phyloP scores from a whole-genome alignment of 1,284 basidiomycete genomes.

The Peniophora sp. region DNA sequence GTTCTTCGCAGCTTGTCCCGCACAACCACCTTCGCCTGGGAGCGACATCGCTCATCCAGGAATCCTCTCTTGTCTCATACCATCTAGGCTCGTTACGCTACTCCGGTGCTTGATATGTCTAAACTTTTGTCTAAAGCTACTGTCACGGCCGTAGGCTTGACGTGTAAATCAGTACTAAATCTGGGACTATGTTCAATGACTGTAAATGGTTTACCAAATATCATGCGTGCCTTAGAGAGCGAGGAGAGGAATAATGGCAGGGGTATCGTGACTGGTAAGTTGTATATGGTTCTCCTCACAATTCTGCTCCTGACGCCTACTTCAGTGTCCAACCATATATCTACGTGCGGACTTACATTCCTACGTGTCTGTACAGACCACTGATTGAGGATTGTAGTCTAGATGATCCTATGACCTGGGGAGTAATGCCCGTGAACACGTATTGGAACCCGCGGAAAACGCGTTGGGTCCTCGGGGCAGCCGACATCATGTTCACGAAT shows the following conservation, averaged over 20 bases:
- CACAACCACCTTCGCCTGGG: no score
- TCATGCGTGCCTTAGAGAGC: constrained; percentile 56
- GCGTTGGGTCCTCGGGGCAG: constrained; percentile 85
- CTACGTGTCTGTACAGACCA: constrained; percentile 7
- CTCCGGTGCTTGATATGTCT: constrained; percentile 8
- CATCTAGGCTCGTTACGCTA: no score
- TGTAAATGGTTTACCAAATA: constrained; percentile 59
- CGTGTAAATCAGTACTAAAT: constrained; percentile 71
- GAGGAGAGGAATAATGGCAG: constrained; percentile 39
- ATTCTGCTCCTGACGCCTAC: constrained; percentile 8
- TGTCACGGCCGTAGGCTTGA: constrained; percentile 57
- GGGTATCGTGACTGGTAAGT: constrained; percentile 75
- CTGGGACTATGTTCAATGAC: constrained; percentile 57
- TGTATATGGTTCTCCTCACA: constrained; percentile 7
- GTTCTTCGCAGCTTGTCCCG: no score
- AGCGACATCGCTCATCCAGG: no score
- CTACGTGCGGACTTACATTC: constrained; percentile 49
- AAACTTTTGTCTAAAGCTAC: constrained; percentile 39
- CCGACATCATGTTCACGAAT: constrained; percentile 95
- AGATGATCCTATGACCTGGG: constrained; percentile 81
- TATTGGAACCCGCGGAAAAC: constrained; percentile 56
- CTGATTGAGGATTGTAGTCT: constrained; percentile 32
- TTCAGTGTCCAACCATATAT: constrained; percentile 88
- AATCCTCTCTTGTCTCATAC: no score
- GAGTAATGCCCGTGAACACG: constrained; percentile 59